Percentiles rank a stretch among this genome's conserved stretches.
Evolutionary conservation across 306 rosid genomes (phyloP).

Genomic region (Arachis hypogaea): DNA sequence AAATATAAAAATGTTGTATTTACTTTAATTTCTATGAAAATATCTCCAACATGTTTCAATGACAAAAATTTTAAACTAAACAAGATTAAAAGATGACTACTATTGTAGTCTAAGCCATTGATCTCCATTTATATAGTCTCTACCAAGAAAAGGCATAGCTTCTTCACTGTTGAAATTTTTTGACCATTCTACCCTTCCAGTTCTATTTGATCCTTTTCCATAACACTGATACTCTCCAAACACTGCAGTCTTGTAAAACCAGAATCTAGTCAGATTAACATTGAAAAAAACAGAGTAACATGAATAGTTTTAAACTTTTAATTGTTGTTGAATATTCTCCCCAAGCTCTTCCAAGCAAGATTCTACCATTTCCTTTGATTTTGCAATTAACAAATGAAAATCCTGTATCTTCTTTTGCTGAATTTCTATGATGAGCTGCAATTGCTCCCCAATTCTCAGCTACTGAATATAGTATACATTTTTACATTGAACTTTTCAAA

Average conservation of each 20-base stretch:
- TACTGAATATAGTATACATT: constrained; percentile 57
- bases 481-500: constrained; percentile 34
- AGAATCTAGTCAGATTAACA: too few species aligned
- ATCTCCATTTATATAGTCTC: constrained; percentile 58
- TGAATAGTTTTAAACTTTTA: too few species aligned
- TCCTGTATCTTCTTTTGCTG: constrained; percentile 56
- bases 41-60: too few species aligned
- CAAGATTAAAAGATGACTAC: constrained; percentile 3
- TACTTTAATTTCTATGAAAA: too few species aligned
- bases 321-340: constrained; percentile 59
- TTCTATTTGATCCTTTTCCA: constrained; percentile 65
- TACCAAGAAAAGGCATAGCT: constrained; percentile 49
- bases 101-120: constrained; percentile 61
- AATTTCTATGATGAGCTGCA: constrained; percentile 76
- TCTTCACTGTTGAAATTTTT: constrained; percentile 47
- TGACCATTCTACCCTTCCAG: constrained; percentile 57
- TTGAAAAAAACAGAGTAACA: too few species aligned
- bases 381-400: constrained; percentile 64
- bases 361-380: constrained; percentile 58
- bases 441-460: constrained; percentile 66
- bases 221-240: constrained; percentile 63
- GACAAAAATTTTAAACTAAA: too few species aligned
- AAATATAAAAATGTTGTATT: too few species aligned
- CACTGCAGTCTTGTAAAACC: constrained; percentile 49
- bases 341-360: constrained; percentile 75